Percentiles rank a stretch among this genome's conserved stretches.
Conservation (phyloP, 352 stramenopile species). For the Phytophthora pluvialis region DNA sequence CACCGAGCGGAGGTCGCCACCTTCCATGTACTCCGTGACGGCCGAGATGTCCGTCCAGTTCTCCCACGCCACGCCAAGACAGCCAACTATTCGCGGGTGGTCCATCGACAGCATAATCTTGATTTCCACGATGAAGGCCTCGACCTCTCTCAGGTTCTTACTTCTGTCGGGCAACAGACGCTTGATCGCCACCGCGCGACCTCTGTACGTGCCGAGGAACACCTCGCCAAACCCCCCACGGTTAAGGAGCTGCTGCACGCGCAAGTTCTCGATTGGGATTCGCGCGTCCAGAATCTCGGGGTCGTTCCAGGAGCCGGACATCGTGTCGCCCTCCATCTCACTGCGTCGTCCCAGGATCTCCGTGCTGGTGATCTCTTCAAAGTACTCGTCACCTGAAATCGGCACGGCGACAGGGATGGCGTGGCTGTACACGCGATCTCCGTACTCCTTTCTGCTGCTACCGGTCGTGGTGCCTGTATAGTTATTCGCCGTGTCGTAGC, state of each 20-base stretch:
- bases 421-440: constrained; percentile 30
- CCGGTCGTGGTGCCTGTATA: constrained; percentile 27
- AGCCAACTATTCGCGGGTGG: constrained; percentile 49
- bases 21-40: constrained; percentile 54
- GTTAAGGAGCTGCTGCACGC: constrained; percentile 46
- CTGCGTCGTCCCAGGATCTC: constrained; percentile 35
- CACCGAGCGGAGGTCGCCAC: constrained; percentile 45
- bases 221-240: constrained; percentile 55
- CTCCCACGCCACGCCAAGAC: constrained; percentile 53
- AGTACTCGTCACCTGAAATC: constrained; percentile 31
- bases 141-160: constrained; percentile 56
- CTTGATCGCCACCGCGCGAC: constrained; percentile 54
- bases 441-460: constrained; percentile 30
- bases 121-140: constrained; percentile 50
- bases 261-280: constrained; percentile 48
- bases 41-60: constrained; percentile 43
- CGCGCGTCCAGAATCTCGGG: constrained; percentile 38
- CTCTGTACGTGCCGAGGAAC: constrained; percentile 48
- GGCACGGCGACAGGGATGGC: constrained; percentile 28
- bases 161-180: constrained; percentile 47
- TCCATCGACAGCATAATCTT: constrained; percentile 50
- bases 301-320: constrained; percentile 34
- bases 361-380: constrained; percentile 32
- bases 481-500: constrained; percentile 20
- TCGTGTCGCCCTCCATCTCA: constrained; percentile 24